Conservation (phyloP, 805 yeast genomes). For the Starmerella sirachaensis region DNA sequence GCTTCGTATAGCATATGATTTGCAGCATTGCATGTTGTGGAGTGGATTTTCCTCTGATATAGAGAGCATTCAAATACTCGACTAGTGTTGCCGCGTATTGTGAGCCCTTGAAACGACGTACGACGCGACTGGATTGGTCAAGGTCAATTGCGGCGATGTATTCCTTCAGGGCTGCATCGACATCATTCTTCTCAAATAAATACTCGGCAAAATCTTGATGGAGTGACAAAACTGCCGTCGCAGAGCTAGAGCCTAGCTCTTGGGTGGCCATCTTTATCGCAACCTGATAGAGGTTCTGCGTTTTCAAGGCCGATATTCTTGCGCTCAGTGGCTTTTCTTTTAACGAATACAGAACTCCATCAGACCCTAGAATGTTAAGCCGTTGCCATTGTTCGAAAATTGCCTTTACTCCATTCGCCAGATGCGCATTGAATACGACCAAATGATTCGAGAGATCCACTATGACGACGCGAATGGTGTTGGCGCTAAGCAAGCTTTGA, state of each 20-base stretch:
- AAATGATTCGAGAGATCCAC: constrained; percentile 61
- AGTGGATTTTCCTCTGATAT: constrained; percentile 45
- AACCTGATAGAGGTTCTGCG: constrained; percentile 55
- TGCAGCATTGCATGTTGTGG: constrained; percentile 73
- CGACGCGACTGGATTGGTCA: constrained; percentile 61
- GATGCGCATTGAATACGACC: constrained; percentile 53
- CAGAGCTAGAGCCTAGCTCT: not conserved
- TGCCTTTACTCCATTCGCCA: constrained; percentile 53
- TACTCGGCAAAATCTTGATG: constrained; percentile 57
- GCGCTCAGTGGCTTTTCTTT: constrained; percentile 56
- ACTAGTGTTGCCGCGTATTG: constrained; percentile 56
- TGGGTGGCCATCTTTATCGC: constrained; percentile 55
- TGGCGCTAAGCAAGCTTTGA: constrained; percentile 17
- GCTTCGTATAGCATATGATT: constrained; percentile 66
- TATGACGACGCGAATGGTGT: constrained; percentile 48
- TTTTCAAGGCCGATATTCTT: constrained; percentile 55
- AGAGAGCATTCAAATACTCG: constrained; percentile 48
- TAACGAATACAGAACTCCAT: constrained; percentile 60
- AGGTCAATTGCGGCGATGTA: constrained; percentile 48
- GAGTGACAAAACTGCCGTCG: constrained; percentile 18
- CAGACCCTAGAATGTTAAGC: constrained; percentile 52
- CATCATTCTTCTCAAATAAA: constrained; percentile 53
- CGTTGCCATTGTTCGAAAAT: constrained; percentile 47
- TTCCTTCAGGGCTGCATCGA: constrained; percentile 58
- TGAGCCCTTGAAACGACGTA: constrained; percentile 67